Base-by-base conservation (phyloP, 192 early-diverging fungal genomes). In the Funneliformis mosseae region DNA sequence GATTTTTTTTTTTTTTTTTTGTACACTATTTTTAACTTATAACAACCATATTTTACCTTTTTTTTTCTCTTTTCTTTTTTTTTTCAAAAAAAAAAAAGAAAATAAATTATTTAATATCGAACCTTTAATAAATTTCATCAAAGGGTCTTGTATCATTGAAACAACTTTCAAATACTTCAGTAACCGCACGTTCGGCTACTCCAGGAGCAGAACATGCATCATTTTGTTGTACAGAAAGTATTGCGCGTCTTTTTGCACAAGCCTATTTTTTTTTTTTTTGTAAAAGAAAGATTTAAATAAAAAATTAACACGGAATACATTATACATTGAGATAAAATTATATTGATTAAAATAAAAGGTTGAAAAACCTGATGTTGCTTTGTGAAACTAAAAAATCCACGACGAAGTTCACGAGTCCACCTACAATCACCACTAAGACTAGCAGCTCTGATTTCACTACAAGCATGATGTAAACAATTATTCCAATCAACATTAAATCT, bases 141-240 rank as follows among this genome's bases (percentile, higher is more conserved):
- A 97, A 98, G 1, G 97, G 97, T 62, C 93, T 89, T n/a, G 96
- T 98, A 82, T 98, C 97, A 12, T 88, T 92, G 82, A 97, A 97
- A 82, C 97, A 98, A 71, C 90, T 92, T 41, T 94, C 88, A 87
- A 95, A 98, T 5, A 97, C 97, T 67, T 91, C 90, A 62, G 91
- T 88, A 28, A 98, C 95, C 0, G 94, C 96, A 42, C 90, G 92
- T 83, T 97, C 96, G 0, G 97, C 97, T 33, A 92, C 93, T 28
- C 89, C 88, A 14, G 88, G 84, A 5, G 88, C 91, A 67, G 91
- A 87, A 83, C 94, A 97, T n/a, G 84, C 84, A 14, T 95, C 93
- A 61, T 95, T 93, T 62, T 92, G 91, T 66, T 86, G 81, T 7
- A 98, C 79, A 8, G 94, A 95, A n/a, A 96, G 78, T 25, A 92